phyloP scores from a whole-genome alignment of 208 protist genomes.

The Naegleria gruberi region DNA sequence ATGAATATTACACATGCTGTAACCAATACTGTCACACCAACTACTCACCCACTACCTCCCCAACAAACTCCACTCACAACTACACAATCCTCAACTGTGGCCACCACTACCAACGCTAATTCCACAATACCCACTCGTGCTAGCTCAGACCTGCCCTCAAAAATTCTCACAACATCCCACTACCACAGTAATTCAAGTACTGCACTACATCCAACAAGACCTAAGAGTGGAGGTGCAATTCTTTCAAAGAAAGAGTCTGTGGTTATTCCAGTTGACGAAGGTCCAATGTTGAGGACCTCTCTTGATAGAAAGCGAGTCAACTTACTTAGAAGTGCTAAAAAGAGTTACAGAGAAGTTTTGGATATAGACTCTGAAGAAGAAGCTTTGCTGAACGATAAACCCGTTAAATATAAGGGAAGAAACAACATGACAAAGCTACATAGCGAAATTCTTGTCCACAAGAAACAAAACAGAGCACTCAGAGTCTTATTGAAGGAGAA shows the following conservation, averaged over 20 bases:
- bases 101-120: no score
- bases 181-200: no score
- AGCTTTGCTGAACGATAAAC: background rate
- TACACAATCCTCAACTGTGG: no score
- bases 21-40: background rate
- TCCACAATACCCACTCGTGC: no score
- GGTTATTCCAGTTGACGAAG: no score
- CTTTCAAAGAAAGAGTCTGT: no score
- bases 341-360: background rate
- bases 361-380: background rate
- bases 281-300: no score
- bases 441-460: background rate
- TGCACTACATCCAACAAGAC: no score
- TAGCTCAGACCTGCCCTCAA: no score
- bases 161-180: no score
- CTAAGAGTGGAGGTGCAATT: no score
- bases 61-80: no score
- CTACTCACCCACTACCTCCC: background rate
- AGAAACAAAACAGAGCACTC: background rate
- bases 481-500: background rate
- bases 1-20: background rate
- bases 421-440: background rate
- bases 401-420: background rate
- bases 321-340: background rate
- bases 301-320: background rate